Evolutionary conservation across 257 asterid genomes (phyloP).

Genomic region (Fraxinus anomala): DNA sequence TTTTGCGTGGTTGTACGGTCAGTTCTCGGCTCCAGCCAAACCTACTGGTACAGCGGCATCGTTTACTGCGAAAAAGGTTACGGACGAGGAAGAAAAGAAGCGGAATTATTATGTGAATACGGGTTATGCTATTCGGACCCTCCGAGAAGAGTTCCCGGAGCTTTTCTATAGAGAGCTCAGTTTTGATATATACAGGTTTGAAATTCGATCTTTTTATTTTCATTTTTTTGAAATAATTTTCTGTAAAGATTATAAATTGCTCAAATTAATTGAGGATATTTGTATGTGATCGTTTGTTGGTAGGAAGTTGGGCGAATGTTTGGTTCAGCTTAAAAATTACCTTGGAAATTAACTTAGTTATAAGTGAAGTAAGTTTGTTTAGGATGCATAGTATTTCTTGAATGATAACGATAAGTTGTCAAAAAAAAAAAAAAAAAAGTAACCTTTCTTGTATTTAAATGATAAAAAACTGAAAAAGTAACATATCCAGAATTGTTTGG

Average conservation of each 20-base stretch:
- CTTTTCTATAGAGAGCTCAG: constrained; percentile 72
- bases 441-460: too few species aligned
- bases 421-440: too few species aligned
- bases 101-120: constrained; percentile 76
- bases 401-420: too few species aligned
- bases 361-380: too few species aligned
- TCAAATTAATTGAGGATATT: neutral
- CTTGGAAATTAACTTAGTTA: too few species aligned
- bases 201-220: neutral
- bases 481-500: too few species aligned
- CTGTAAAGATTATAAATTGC: neutral
- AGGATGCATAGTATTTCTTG: too few species aligned
- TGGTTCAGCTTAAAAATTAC: too few species aligned
- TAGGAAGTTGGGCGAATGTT: neutral
- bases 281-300: neutral
- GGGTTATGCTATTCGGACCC: constrained; percentile 87
- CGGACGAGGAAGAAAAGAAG: constrained; percentile 68
- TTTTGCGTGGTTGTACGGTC: constrained; percentile 49
- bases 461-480: too few species aligned
- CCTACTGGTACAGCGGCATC: constrained; percentile 42
- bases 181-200: constrained; percentile 86
- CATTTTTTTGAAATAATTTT: constrained; percentile 3
- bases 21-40: constrained; percentile 50
- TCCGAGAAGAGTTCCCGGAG: constrained; percentile 86
- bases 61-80: constrained; percentile 38